phyloP scores from a whole-genome alignment of 2,329 filamentous ascomycete species.

The Periglandula ipomoeae region DNA sequence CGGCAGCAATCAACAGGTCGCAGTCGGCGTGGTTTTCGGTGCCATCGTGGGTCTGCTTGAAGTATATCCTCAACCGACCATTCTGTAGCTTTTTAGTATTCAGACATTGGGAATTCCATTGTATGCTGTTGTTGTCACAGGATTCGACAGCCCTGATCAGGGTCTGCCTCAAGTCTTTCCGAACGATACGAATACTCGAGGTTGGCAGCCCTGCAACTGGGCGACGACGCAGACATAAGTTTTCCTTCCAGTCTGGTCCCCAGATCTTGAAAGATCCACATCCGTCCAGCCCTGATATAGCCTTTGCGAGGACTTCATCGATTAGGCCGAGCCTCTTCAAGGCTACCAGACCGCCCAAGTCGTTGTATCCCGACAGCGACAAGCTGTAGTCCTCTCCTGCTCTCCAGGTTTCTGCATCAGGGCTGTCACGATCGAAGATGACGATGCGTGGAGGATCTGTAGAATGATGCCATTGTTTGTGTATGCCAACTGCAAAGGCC shows the following conservation, averaged over 20 bases:
- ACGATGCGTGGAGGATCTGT: constrained; percentile 23
- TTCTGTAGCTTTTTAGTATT: background rate
- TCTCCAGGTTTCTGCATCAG: constrained; percentile 19
- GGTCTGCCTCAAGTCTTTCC: background rate
- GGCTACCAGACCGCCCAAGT: constrained; percentile 26
- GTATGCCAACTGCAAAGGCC: constrained; percentile 30
- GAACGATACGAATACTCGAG: background rate
- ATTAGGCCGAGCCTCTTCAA: constrained; percentile 30
- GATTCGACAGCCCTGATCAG: background rate
- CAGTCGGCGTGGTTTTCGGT: constrained; percentile 12
- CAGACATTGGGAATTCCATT: background rate
- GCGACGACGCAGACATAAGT: constrained; percentile 21
- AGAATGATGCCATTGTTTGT: constrained; percentile 26
- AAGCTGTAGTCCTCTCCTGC: constrained; percentile 27
- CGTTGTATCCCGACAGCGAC: constrained; percentile 26
- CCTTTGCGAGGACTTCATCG: constrained; percentile 20
- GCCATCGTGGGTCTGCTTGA: constrained; percentile 3
- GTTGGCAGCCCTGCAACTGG: constrained; percentile 24
- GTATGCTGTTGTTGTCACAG: constrained; percentile 3
- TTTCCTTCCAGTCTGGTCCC: constrained; percentile 26
- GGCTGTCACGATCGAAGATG: constrained; percentile 33
- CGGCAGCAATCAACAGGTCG: constrained; percentile 31
- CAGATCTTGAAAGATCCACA: constrained; percentile 30
- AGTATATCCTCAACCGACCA: constrained; percentile 1
- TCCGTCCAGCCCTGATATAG: constrained; percentile 21